phyloP scores from a whole-genome alignment of 225 moss, liverwort and hornwort genomes.

The Marchantia polymorpha region DNA sequence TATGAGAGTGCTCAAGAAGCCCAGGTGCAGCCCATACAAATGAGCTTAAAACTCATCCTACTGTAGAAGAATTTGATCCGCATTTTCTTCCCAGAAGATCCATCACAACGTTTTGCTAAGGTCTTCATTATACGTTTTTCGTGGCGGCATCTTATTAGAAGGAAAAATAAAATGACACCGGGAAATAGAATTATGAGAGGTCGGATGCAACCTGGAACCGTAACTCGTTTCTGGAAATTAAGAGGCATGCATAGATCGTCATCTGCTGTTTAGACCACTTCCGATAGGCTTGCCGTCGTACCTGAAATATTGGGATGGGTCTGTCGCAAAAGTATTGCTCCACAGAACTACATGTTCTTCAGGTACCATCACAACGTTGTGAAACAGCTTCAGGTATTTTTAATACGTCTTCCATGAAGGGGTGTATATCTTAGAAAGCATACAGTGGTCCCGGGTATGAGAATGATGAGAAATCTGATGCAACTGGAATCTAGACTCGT shows the following conservation, averaged over 20 bases:
- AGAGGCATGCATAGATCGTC: background rate
- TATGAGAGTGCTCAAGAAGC: background rate
- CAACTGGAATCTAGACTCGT: background rate
- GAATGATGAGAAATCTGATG: background rate
- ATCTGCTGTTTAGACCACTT: background rate
- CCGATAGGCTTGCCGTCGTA: background rate
- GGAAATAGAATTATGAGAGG: background rate
- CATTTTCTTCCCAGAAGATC: background rate
- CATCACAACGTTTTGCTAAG: background rate
- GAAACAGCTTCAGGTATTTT: background rate
- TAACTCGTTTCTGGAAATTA: background rate
- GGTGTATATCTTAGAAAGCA: background rate
- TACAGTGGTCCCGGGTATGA: background rate
- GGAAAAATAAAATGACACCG: background rate
- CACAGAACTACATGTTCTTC: slow-evolving; percentile 52
- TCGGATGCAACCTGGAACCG: background rate
- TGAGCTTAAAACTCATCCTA: background rate
- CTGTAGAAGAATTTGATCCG: background rate
- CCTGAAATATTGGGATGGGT: slow-evolving; percentile 57
- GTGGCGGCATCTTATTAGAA: background rate
- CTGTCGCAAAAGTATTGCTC: slow-evolving; percentile 81
- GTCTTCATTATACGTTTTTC: background rate
- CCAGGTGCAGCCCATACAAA: background rate
- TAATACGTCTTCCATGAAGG: background rate
- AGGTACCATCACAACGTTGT: slow-evolving; percentile 24